phyloP scores from a whole-genome alignment of 805 yeast genomes.

The Candida boleticola region DNA sequence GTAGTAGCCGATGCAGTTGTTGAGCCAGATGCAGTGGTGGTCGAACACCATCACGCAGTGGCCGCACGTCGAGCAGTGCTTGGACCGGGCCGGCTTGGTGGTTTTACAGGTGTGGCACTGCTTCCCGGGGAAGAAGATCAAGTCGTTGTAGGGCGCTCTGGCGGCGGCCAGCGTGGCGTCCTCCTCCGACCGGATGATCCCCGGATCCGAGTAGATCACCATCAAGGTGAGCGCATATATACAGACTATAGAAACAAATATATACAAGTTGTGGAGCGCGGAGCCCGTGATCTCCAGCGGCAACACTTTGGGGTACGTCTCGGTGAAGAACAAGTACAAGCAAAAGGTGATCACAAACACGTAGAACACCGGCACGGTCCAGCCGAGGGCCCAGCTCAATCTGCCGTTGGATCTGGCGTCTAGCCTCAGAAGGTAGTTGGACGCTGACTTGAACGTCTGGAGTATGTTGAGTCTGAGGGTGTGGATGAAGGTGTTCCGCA shows the following conservation, averaged over 20 bases:
- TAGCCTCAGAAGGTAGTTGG: constrained; percentile 8
- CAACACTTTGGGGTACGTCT: constrained; percentile 21
- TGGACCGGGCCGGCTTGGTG: constrained; percentile 58
- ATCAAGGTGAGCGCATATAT: constrained; percentile 35
- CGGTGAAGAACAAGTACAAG: constrained; percentile 28
- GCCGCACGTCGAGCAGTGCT: constrained; percentile 63
- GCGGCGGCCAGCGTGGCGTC: constrained; percentile 10
- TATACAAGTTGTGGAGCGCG: constrained; percentile 15
- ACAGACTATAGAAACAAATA: constrained; percentile 27
- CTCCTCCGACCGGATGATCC: constrained; percentile 20
- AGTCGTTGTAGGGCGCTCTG: constrained; percentile 41
- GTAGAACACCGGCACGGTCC: constrained; percentile 47
- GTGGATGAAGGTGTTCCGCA: constrained; percentile 34
- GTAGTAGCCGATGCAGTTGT: constrained; percentile 70
- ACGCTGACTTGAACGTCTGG: constrained; percentile 5
- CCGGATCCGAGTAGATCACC: constrained; percentile 45
- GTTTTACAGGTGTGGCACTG: constrained; percentile 48
- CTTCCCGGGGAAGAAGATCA: constrained; percentile 50
- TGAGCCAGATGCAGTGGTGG: constrained; percentile 66
- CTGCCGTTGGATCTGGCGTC: constrained; percentile 24
- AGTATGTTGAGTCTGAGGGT: constrained; percentile 14
- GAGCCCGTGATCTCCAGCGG: constrained; percentile 9
- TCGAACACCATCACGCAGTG: constrained; percentile 48
- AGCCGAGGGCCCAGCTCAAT: constrained; percentile 25
- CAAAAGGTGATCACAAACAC: constrained; percentile 32